A percentile compares a stretch with the other conserved stretches of the same genome.
These are phyloP conservation scores for Melanogaster broomeanus DNA, from an alignment of 768 basidiomycete species.

Conservation along the genomic window DNA sequence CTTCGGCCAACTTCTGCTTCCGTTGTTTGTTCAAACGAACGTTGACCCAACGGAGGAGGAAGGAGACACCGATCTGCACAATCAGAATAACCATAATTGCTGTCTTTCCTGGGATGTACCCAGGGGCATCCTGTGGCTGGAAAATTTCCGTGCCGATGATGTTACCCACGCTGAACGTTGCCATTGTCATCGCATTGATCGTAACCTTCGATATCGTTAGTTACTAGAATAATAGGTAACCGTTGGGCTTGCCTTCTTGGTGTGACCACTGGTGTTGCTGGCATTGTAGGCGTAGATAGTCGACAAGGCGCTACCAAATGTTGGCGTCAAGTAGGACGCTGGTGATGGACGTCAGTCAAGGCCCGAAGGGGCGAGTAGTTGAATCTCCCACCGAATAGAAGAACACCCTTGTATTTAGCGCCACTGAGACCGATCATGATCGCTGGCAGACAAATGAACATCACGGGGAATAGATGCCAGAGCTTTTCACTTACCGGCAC, in stretches of 20 bases:
- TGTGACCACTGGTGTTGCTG: conserved; percentile 63
- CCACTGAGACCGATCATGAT: conserved; percentile 56
- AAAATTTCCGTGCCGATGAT: conserved; percentile 67
- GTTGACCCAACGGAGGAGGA: conserved; percentile 56
- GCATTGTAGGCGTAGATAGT: conserved; percentile 66
- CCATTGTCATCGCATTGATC: conserved; percentile 60
- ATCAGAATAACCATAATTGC: conserved; percentile 62
- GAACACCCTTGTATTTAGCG: conserved; percentile 47
- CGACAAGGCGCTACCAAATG: conserved; percentile 60
- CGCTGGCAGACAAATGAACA: conserved; percentile 25
- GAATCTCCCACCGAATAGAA: conserved; percentile 53
- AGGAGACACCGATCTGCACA: conserved; percentile 49
- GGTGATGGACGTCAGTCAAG: background rate
- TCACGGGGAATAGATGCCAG: background rate
- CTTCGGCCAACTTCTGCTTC: conserved; percentile 38
- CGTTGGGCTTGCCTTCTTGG: conserved; percentile 51
- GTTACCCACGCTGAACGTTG: conserved; percentile 57
- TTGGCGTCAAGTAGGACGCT: conserved; percentile 54
- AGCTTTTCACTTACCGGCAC: conserved; percentile 40
- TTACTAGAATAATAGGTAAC: background rate
- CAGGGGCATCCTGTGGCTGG: conserved; percentile 59
- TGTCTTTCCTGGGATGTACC: conserved; percentile 66
- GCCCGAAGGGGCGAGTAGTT: background rate
- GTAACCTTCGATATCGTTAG: conserved; percentile 40
- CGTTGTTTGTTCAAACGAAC: conserved; percentile 53